Percentiles rank a stretch among this genome's conserved stretches.
Evolutionary conservation across 2,329 filamentous ascomycete species (phyloP).

Genomic region (Aureobasidium zeae): DNA sequence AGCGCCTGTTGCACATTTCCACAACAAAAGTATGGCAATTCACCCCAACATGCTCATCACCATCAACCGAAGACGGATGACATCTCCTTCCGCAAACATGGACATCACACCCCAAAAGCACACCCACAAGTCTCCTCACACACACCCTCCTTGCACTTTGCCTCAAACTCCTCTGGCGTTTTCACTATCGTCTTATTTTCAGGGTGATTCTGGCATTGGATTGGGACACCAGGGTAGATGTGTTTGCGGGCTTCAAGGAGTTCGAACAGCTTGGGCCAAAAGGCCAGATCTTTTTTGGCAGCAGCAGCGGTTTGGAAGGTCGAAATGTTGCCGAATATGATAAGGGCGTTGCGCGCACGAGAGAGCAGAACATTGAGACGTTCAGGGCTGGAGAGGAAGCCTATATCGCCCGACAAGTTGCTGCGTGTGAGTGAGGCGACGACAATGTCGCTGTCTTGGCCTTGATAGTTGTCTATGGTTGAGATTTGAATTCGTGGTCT

Average conservation of each 20-base stretch:
- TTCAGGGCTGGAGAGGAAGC: slow-evolving; percentile 58
- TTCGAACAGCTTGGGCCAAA: slow-evolving; percentile 20
- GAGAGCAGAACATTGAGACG: slow-evolving; percentile 61
- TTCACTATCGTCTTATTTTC: slow-evolving; percentile 40
- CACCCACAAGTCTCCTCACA: slow-evolving; percentile 52
- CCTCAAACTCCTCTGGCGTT: slow-evolving; percentile 49
- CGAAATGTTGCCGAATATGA: slow-evolving; percentile 55
- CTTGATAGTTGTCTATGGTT: slow-evolving; percentile 57
- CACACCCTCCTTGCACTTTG: slow-evolving; percentile 58
- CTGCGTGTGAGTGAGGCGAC: slow-evolving; percentile 63
- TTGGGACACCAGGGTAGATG: slow-evolving; percentile 47
- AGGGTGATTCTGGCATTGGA: slow-evolving; percentile 53
- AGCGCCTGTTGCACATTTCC: not conserved
- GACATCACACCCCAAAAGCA: slow-evolving; percentile 44
- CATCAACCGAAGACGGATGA: too few species aligned
- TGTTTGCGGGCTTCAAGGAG: slow-evolving; percentile 23
- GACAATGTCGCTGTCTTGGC: slow-evolving; percentile 64
- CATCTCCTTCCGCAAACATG: slow-evolving; percentile 54
- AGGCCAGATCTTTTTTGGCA: slow-evolving; percentile 15
- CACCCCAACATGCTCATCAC: slow-evolving; percentile 50
- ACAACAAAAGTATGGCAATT: slow-evolving; percentile 28
- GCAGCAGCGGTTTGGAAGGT: slow-evolving; percentile 20
- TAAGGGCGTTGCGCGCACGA: slow-evolving; percentile 60
- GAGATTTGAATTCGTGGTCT: too few species aligned
- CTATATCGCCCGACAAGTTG: slow-evolving; percentile 49